These are phyloP conservation scores for Moricandia arvensis DNA, from an alignment of 345 rosid species.

Conservation along the genomic window DNA sequence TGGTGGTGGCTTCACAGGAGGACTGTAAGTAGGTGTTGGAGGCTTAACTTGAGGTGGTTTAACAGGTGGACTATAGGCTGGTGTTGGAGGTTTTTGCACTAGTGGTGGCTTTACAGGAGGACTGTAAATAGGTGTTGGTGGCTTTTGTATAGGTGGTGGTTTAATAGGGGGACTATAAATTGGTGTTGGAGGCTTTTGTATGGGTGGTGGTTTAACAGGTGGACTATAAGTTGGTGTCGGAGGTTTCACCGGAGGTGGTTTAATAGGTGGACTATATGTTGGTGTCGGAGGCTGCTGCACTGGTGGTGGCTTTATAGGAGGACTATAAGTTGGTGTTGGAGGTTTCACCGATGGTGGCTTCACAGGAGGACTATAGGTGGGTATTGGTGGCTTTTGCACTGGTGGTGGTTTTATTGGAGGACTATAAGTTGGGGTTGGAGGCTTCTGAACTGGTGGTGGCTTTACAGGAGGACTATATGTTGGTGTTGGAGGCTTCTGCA, in stretches of 20 bases:
- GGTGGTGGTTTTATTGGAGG: background rate
- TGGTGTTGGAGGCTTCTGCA: background rate
- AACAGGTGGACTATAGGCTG: background rate
- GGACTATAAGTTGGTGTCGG: constrained; percentile 1
- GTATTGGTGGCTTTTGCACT: background rate
- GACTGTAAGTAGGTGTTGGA: constrained; percentile 4
- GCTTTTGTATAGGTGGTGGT: background rate
- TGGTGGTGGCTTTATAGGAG: background rate
- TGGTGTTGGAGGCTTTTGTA: constrained; percentile 8
- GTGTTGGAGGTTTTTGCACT: background rate
- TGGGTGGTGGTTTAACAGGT: background rate
- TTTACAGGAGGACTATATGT: background rate
- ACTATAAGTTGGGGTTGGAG: constrained; percentile 1
- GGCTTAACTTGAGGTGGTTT: background rate
- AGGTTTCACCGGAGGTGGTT: constrained; percentile 2
- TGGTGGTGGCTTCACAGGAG: background rate
- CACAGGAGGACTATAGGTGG: background rate
- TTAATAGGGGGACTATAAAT: background rate
- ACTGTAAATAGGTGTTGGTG: background rate
- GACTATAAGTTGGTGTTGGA: constrained; percentile 13
- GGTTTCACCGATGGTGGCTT: background rate
- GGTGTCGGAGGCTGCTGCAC: constrained; percentile 13
- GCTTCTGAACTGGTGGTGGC: background rate
- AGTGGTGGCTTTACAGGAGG: background rate
- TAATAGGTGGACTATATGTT: background rate